Base-by-base conservation (phyloP, 345 rosid genomes). In the Rhodamnia argentea region DNA sequence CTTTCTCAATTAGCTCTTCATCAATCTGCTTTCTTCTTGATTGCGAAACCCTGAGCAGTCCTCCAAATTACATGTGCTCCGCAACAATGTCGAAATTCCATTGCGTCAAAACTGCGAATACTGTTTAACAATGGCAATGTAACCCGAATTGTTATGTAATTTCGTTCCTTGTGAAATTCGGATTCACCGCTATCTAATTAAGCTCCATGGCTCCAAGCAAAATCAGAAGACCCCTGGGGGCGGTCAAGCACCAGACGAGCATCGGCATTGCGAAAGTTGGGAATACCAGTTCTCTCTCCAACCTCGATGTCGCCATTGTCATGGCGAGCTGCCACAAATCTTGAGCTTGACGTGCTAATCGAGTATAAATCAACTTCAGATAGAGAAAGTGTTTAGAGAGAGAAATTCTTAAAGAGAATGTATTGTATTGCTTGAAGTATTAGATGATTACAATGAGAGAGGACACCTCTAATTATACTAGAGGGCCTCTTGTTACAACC, bases 301-400 rank as follows among this genome's bases (percentile, higher is more conserved):
- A 97, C 90, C 95, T 97, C 16, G 99, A 97, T 29, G 99, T 97
- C 4, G 97, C 98, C 58, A 92, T 97, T 23, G 99, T 97, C 50
- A 97, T 95, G 85, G 99, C 99, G 26, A 97, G 98, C 1, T 93
- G 99, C 85, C 99, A 97, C 92, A 98, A 97, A 96, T 97, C 89
- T 87, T 97, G 52, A 94, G 86, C 90, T 58, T 96, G 84, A 95
- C 99, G 0, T 92, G 98, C 24, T 93, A 87, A 83, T 97, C 99
- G 2, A 37, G 40, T 37, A 37, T 37, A 37, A 37, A 37, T 37
- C 40, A 37, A 37, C 40, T 37, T 37, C 40, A 37, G 40, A 37
- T 37, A 37, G 40, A 37, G 3, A 37, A 37, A 37, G 40, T 37
- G 40, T 37, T 37, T 37, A 37, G 40, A 37, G 40, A 37, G 40